Evolutionary conservation across 768 basidiomycete genomes (phyloP).

Genomic region (Pleurotus pulmonarius): DNA sequence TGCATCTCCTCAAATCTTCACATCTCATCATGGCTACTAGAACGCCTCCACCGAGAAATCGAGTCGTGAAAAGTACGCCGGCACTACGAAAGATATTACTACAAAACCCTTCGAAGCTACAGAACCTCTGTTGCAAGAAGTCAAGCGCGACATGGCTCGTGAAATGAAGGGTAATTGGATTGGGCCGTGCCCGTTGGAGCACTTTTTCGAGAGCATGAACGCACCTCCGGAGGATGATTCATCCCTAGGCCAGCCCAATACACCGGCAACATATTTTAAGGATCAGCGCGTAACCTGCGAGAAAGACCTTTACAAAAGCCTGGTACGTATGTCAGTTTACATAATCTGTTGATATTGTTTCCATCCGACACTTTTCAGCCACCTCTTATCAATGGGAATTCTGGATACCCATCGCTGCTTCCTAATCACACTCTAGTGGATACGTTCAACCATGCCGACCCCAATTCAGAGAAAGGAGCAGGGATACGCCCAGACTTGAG

Average conservation of each 20-base stretch:
- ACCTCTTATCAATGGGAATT: not conserved
- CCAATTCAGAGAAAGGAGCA: not conserved
- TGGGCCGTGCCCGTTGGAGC: constrained; percentile 10
- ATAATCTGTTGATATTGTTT: no score
- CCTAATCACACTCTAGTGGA: constrained; percentile 9
- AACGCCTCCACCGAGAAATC: no score
- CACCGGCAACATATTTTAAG: not conserved
- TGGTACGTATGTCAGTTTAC: constrained; percentile 6
- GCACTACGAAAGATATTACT: no score
- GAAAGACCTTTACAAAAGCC: constrained; percentile 7
- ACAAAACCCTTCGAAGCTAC: no score
- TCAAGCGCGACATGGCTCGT: not conserved
- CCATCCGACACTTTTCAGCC: not conserved
- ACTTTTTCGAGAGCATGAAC: constrained; percentile 7
- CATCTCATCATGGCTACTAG: no score
- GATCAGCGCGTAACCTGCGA: not conserved
- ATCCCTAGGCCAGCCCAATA: not conserved
- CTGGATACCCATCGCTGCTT: not conserved
- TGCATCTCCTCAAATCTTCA: no score
- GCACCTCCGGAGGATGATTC: not conserved
- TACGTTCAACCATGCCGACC: constrained; percentile 10
- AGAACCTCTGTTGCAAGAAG: no score
- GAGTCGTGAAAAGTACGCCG: no score
- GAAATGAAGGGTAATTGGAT: constrained; percentile 5
- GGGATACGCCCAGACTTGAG: constrained; percentile 5